Percentiles rank a stretch among this genome's conserved stretches.
Conservation (phyloP, 2,329 filamentous ascomycete species). For the Colletotrichum paranaense region DNA sequence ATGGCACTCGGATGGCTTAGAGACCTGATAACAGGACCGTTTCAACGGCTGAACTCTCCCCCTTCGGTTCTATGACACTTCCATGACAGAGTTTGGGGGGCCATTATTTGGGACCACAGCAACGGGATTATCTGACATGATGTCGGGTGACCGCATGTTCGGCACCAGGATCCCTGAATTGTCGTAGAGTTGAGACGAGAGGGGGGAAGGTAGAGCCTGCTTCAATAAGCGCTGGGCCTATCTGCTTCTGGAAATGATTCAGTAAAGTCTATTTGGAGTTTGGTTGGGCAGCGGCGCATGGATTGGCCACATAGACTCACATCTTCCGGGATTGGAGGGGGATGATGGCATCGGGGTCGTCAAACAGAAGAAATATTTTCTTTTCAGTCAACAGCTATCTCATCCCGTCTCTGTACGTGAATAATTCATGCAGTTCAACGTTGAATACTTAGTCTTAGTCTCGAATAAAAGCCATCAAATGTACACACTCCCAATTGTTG, state of each 20-base stretch:
- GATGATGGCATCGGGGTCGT: background rate
- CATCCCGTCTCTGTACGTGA: background rate
- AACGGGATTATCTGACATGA: background rate
- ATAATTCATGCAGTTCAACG: background rate
- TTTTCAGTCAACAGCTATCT: background rate
- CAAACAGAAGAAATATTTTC: background rate
- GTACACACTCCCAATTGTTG: background rate
- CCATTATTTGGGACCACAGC: background rate
- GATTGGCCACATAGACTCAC: background rate
- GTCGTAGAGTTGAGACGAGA: background rate
- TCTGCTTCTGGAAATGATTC: background rate
- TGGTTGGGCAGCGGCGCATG: background rate
- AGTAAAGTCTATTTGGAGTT: constrained; percentile 6
- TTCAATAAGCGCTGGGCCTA: background rate
- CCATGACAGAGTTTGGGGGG: background rate
- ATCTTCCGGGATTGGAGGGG: background rate
- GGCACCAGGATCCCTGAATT: background rate
- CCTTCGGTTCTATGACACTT: background rate
- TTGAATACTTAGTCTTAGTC: background rate
- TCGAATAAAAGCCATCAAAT: background rate
- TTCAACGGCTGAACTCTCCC: background rate
- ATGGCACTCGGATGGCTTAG: background rate
- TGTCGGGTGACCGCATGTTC: background rate
- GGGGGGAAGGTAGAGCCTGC: background rate
- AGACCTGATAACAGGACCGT: background rate